phyloP scores from a whole-genome alignment of 257 asterid genomes.

The Leptodermis oblonga region DNA sequence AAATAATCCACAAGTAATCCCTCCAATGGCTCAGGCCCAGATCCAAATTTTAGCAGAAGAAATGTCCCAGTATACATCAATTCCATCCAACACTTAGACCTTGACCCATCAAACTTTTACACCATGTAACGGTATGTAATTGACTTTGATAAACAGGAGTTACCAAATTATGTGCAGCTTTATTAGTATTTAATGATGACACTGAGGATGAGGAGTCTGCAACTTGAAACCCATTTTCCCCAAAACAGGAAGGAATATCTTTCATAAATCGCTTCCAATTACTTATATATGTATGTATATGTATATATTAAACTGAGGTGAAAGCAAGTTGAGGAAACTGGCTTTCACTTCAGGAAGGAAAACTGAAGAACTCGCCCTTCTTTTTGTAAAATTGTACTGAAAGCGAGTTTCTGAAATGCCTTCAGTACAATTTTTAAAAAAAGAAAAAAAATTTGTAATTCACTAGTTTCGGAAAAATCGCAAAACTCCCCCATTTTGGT shows the following conservation, averaged over 20 bases:
- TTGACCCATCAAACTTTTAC: conserved; percentile 50
- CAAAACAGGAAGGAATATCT: conserved; percentile 52
- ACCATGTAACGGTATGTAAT: conserved; percentile 38
- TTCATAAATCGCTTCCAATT: no score
- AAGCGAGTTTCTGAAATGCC: no score
- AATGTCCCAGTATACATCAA: conserved; percentile 42
- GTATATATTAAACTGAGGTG: no score
- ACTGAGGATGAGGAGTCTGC: conserved; percentile 42
- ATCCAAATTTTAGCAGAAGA: conserved; percentile 40
- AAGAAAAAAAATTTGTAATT: no score
- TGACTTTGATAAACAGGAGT: conserved; percentile 33
- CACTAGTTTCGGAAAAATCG: no score
- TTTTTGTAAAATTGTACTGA: no score
- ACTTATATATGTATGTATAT: no score
- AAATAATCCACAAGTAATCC: conserved; percentile 37
- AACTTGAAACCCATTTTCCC: conserved; percentile 52
- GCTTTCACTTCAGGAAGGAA: no score
- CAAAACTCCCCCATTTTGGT: no score
- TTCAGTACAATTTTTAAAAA: no score
- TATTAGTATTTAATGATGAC: conserved; percentile 25
- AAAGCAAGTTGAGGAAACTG: no score
- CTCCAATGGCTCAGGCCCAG: conserved; percentile 41
- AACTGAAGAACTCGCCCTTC: no score
- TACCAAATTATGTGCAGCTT: conserved; percentile 40
- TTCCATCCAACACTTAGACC: conserved; percentile 38